Evolutionary conservation across 139 green algal species (phyloP), one percentile per base, ranked within the genome.

Genomic region (Coccomyxa sp.): DNA sequence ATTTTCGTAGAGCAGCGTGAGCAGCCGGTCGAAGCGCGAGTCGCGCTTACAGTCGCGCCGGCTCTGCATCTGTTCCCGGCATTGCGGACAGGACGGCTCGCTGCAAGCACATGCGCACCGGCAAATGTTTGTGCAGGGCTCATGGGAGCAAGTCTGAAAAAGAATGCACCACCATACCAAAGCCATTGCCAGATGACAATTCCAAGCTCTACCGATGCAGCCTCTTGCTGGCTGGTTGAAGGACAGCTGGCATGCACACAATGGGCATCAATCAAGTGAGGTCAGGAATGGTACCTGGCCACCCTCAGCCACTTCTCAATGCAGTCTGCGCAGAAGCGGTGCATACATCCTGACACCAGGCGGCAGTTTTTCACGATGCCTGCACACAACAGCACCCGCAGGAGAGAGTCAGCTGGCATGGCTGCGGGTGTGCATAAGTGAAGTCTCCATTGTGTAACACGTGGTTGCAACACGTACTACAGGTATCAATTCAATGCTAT

Each of bases 291-390:
- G 57, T 74, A 87, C 88, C 81, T 86, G 58, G 83, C 71, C 0
- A 85, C 82, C 23, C 88, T 78, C 51, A 92, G 83, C 89, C 87
- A 92, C 31, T 83, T 81, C 51, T 92, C 84, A 25, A 92, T 91
- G 80, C 89, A 92, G 13, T 79, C 77, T 27, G 85, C 82, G 80
- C 89, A 92, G 75, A 92, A 91, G 76, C 89, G 85, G 45, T 92
- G 89, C 89, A 92, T 91, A 81, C 89, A 92, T 25, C 68, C 83
- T 17, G 89, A 87, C 1, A 92, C 71, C 23, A 86, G 60, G 13
- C 83, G 67, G 0, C 87, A 82, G 76, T 90, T 81, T 38, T 84
- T 87, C 30, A 90, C 63, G 0, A 90, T 79, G 25, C 88, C 88
- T 91, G 86, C 77, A 82, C 15, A 25, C 7, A 25, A 60, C 27